Evolutionary conservation across 352 stramenopile genomes (phyloP).

Genomic region (Pythium oligandrum): DNA sequence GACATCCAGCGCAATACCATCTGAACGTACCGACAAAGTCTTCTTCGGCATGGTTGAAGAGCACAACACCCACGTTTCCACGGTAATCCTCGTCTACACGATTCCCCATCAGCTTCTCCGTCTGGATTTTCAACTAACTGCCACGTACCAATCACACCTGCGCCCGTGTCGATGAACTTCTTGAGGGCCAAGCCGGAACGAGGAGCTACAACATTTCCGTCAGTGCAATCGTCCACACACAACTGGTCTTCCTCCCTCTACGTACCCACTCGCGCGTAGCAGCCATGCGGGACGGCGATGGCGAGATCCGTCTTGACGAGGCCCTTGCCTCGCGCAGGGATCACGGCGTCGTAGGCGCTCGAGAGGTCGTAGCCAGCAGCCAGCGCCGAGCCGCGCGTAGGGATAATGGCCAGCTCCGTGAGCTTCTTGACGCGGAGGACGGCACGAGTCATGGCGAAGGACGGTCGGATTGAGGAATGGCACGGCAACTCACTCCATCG

Average conservation of each 20-base stretch:
- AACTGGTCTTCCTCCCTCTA: background rate
- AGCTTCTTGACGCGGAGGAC: conserved; percentile 84
- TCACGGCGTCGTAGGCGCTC: conserved; percentile 80
- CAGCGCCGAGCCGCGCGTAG: conserved; percentile 65
- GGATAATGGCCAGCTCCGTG: conserved; percentile 74
- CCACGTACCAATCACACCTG: conserved; percentile 91
- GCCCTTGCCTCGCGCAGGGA: conserved; percentile 90
- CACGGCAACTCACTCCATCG: no score
- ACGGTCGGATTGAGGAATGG: no score
- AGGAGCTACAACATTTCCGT: conserved; percentile 28
- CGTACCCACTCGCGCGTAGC: conserved; percentile 92
- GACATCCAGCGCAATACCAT: background rate
- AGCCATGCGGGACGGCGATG: conserved; percentile 92
- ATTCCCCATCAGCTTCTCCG: background rate
- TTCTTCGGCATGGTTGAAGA: conserved; percentile 96
- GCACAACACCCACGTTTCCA: conserved; percentile 96
- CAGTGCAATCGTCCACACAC: background rate
- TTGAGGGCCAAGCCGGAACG: conserved; percentile 95
- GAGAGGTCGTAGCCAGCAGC: conserved; percentile 84
- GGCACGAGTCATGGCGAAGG: conserved; percentile 12
- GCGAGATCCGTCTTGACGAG: conserved; percentile 97
- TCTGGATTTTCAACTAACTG: background rate
- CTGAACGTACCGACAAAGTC: conserved; percentile 79
- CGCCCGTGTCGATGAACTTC: conserved; percentile 98
- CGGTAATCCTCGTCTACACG: conserved; percentile 95